Base-by-base conservation (phyloP, 768 basidiomycete species). In the Amanita rubescens region DNA sequence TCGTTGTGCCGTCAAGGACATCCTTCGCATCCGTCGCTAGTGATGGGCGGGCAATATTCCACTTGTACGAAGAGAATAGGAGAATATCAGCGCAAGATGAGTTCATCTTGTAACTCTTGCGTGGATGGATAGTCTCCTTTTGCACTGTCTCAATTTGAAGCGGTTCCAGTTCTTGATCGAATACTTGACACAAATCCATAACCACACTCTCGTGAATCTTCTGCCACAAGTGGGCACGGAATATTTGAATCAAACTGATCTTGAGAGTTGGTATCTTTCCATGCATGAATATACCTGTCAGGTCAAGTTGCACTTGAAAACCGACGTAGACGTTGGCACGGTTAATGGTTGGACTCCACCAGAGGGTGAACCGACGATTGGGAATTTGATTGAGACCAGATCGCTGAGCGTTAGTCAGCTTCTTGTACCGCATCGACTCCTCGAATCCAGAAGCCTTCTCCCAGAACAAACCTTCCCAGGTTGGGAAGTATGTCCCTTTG, bases 51-150 rank as follows among this genome's bases (percentile, higher is more conserved):
- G 94, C 84, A 56, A 98, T 96, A 68, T 96, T 97, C 96, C 96
- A 99, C 75, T 92, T 93, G 69, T 91, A 90, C 1, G 90, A 88
- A 11, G 94, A 96, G 81, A 99, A 98, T 48, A 99, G 77, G 17
- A 99, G 76, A 64, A 99, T 95, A 64, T 99, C 96, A 49, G 95
- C 95, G 59, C 95, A 97, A n/a, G 94, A 95, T 7, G 94, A 96
- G 73, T 99, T 99, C 96, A 99, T 98, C 82, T 99, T 99, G 82
- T 99, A 99, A 77, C 93, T 96, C 78, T 97, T 97, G 72, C 95
- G 90, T 62, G 95, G 95, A 68, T 96, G 96, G 57, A 99, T 99
- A 0, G 96, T 97, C 71, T 99, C 96, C 71, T 99, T 99, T 69
- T 98, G 96, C 0, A 99, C 96, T 0, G 94, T 98, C 76, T 98